Evolutionary conservation across 257 asterid species (phyloP).

Genomic region (Ligustrum vulgare): DNA sequence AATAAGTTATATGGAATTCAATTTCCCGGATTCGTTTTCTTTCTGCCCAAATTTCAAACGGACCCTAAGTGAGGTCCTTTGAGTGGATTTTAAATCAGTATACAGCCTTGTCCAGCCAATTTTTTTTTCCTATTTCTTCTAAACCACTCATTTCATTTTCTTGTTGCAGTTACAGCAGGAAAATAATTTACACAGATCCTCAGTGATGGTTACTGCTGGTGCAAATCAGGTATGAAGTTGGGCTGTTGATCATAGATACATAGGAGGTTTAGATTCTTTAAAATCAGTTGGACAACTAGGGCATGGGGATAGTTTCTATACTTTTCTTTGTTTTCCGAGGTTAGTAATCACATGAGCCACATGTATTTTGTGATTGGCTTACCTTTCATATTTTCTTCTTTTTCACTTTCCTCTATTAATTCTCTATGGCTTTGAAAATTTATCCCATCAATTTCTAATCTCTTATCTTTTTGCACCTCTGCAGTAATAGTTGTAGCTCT

Average conservation of each 20-base stretch:
- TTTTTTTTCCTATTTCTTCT: not conserved
- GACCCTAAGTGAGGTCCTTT: not conserved
- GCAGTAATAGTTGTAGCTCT: too few species aligned
- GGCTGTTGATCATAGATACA: not conserved
- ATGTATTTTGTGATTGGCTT: not conserved
- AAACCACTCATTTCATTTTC: constrained; percentile 12
- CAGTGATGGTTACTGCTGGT: constrained; percentile 99
- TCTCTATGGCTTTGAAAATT: not conserved
- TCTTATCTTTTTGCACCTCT: not conserved
- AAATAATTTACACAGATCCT: constrained; percentile 70
- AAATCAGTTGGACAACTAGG: not conserved
- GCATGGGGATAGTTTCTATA: constrained; percentile 4
- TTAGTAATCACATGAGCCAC: not conserved
- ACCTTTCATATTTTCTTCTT: not conserved
- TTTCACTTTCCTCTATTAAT: not conserved
- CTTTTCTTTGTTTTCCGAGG: not conserved
- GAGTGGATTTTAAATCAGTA: not conserved
- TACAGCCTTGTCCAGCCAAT: not conserved
- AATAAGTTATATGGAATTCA: too few species aligned
- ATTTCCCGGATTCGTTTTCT: too few species aligned
- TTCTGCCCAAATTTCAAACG: too few species aligned
- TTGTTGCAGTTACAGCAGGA: constrained; percentile 61
- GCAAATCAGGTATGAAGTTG: constrained; percentile 80
- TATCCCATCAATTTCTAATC: not conserved
- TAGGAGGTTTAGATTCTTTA: not conserved